Conservation (phyloP, 208 protist species). For the Endotrypanum monterogeii region DNA sequence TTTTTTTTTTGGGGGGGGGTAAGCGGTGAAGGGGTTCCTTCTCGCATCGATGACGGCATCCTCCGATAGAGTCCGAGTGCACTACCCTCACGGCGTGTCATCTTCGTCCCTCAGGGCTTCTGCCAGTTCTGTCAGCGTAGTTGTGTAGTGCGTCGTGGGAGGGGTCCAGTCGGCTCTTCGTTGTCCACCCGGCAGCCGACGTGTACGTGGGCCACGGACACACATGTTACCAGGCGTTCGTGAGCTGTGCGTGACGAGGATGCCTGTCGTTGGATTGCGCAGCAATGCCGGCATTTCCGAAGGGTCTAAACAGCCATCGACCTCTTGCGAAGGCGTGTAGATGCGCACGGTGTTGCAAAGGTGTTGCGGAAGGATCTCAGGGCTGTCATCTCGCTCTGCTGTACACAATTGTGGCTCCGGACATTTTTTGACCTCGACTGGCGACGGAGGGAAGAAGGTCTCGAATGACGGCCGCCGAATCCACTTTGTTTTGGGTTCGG, state of each 20-base stretch:
- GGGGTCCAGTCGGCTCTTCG: slow-evolving; percentile 33
- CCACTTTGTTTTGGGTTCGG: not conserved
- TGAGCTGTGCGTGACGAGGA: slow-evolving; percentile 6
- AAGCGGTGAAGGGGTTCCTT: not conserved
- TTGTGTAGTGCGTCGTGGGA: slow-evolving; percentile 35
- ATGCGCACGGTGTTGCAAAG: slow-evolving; percentile 7
- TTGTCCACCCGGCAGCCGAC: slow-evolving; percentile 22
- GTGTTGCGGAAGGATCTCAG: not conserved
- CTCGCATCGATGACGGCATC: not conserved
- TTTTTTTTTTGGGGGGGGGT: too few relatives aligned
- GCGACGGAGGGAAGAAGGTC: not conserved
- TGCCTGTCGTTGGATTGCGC: not conserved
- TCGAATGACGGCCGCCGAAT: too few relatives aligned
- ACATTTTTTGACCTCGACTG: slow-evolving; percentile 2
- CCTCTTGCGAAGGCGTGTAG: not conserved
- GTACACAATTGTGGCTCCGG: not conserved
- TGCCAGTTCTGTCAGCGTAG: slow-evolving; percentile 23
- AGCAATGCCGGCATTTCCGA: slow-evolving; percentile 10
- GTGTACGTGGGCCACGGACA: not conserved
- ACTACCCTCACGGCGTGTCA: not conserved
- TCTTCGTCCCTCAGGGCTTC: slow-evolving; percentile 22
- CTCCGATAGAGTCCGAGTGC: not conserved
- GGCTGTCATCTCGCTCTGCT: not conserved
- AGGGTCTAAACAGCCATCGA: not conserved
- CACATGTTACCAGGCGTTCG: slow-evolving; percentile 16